Evolutionary conservation across 2,329 filamentous ascomycete genomes (phyloP).

Genomic region (Chrysoporthe austroafricana): DNA sequence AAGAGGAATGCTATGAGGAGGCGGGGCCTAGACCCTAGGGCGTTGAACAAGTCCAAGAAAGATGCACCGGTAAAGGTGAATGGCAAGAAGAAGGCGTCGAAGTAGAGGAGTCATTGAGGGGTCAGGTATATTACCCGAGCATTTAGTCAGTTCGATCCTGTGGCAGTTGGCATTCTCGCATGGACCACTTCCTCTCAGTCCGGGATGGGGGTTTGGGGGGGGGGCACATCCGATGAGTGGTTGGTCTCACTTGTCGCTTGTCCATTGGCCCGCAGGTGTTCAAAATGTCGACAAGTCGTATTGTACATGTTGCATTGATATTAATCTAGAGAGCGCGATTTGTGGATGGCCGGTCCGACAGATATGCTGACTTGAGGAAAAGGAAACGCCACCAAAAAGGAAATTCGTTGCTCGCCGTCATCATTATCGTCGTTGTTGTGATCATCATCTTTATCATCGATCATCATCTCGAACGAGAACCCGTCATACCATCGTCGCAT

Average conservation of each 20-base stretch:
- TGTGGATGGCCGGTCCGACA: constrained; percentile 1
- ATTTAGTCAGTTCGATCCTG: not conserved
- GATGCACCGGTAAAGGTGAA: constrained; percentile 4
- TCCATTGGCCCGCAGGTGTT: not conserved
- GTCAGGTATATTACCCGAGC: too few species aligned
- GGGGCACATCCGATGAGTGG: not conserved
- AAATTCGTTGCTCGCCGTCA: constrained; percentile 3
- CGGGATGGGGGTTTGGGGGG: not conserved
- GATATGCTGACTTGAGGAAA: constrained; percentile 4
- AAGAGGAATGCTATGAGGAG: constrained; percentile 74
- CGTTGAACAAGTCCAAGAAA: constrained; percentile 42
- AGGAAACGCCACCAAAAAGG: not conserved
- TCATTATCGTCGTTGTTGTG: constrained; percentile 6
- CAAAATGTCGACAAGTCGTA: not conserved
- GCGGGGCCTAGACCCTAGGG: constrained; percentile 74
- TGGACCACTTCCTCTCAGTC: not conserved
- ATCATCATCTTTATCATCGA: constrained; percentile 11
- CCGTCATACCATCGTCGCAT: constrained; percentile 7
- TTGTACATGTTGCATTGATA: constrained; percentile 15
- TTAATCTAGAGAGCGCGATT: constrained; percentile 11
- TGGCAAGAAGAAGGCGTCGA: constrained; percentile 24
- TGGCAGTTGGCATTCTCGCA: not conserved
- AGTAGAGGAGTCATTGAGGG: not conserved
- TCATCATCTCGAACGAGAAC: not conserved
- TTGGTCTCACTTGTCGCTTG: not conserved